Evolutionary conservation across 441 rosid genomes (phyloP).

Genomic region (Capsella rubella): DNA sequence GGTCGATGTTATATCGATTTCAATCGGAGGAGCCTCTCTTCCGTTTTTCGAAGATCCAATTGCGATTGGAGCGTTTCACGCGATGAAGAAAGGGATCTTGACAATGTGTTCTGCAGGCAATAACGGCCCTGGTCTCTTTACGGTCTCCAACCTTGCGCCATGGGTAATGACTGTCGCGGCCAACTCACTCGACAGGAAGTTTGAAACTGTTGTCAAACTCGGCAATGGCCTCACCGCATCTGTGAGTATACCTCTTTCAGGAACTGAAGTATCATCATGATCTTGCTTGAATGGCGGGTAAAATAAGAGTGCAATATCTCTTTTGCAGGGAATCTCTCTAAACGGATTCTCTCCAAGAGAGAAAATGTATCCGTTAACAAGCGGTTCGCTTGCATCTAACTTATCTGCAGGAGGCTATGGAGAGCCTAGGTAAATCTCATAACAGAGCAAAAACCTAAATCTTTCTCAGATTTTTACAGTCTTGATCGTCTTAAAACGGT

Average conservation of each 20-base stretch:
- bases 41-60: constrained; percentile 57
- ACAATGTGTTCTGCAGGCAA: constrained; percentile 71
- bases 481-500: neutral
- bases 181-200: constrained; percentile 57
- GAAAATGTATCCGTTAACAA: constrained; percentile 64
- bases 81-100: constrained; percentile 60
- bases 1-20: constrained; percentile 62
- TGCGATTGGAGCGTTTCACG: constrained; percentile 71
- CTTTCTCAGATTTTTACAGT: neutral
- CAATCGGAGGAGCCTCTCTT: constrained; percentile 57
- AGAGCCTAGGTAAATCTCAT: constrained; percentile 55
- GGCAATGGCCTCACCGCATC: constrained; percentile 54
- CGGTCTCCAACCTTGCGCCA: constrained; percentile 63
- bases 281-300: constrained; percentile 19
- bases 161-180: constrained; percentile 76
- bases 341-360: constrained; percentile 63
- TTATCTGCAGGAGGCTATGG: constrained; percentile 42
- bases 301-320: neutral
- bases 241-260: constrained; percentile 41
- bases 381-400: constrained; percentile 67
- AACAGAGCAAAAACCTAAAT: neutral
- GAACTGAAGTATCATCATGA: neutral
- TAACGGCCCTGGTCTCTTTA: constrained; percentile 47
- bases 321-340: constrained; percentile 62
- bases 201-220: constrained; percentile 50